Evolutionary conservation across 2,329 filamentous ascomycete genomes (phyloP).

Genomic region (Immersiporthe knoxdaviesiana): DNA sequence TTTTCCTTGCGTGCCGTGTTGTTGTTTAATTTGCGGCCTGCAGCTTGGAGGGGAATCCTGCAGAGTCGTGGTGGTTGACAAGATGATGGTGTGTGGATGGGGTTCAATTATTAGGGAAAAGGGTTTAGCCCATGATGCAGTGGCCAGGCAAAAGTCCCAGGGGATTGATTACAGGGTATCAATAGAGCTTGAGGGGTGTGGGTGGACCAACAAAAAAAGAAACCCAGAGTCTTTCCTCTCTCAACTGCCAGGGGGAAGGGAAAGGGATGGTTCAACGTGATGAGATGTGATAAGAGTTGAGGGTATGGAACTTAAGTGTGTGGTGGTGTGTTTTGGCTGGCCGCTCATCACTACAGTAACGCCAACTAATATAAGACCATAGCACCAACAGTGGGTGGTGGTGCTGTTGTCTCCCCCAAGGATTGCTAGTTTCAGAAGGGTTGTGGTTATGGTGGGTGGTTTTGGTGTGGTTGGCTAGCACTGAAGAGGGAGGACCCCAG

Average conservation of each 20-base stretch:
- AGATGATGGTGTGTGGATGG: background rate
- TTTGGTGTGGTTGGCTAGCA: background rate
- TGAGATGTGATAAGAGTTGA: background rate
- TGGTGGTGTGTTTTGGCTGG: background rate
- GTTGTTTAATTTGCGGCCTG: background rate
- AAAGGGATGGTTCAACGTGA: background rate
- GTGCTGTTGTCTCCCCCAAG: background rate
- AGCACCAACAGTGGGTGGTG: too few species aligned
- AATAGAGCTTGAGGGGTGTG: background rate
- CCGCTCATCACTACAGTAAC: too few species aligned
- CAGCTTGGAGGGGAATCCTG: background rate
- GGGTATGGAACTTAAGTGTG: too few species aligned
- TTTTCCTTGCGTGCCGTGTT: background rate
- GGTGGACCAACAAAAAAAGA: background rate
- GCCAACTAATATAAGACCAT: too few species aligned
- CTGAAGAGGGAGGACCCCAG: background rate
- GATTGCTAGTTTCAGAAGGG: background rate
- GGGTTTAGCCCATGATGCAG: background rate
- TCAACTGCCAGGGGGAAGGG: background rate
- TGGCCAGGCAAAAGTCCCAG: background rate
- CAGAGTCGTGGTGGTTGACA: too few species aligned
- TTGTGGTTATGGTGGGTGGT: background rate
- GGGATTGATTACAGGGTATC: background rate
- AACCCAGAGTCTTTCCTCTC: background rate
- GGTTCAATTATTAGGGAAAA: background rate